Percentiles rank a stretch among this genome's conserved stretches.
Conservation (phyloP, 768 basidiomycete genomes). For the Phaeotremella fagi region DNA sequence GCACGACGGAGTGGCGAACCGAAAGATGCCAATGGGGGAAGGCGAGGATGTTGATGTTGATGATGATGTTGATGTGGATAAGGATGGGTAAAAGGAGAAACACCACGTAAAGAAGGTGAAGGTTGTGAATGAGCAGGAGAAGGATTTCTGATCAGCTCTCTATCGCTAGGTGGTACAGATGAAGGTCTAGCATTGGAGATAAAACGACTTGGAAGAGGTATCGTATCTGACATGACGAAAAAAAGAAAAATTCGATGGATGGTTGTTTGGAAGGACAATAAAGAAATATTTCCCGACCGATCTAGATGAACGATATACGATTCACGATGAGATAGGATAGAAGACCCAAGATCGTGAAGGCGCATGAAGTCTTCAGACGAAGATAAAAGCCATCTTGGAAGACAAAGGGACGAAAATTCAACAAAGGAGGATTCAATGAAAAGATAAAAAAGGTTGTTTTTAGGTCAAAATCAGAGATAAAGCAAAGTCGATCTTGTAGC, state of each 20-base stretch:
- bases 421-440: too few relatives aligned
- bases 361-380: not conserved
- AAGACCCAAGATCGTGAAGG: not conserved
- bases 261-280: too few relatives aligned
- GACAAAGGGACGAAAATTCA: not conserved
- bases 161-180: slow-evolving; percentile 1
- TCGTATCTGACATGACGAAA: slow-evolving; percentile 2
- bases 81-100: not conserved
- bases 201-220: slow-evolving; percentile 9
- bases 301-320: too few relatives aligned
- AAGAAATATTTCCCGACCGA: too few relatives aligned
- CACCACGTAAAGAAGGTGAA: slow-evolving; percentile 1
- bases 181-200: not conserved
- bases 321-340: too few relatives aligned
- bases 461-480: too few relatives aligned
- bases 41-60: not conserved
- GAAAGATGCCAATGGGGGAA: not conserved
- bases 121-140: slow-evolving; percentile 13
- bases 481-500: too few relatives aligned
- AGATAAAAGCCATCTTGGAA: too few relatives aligned
- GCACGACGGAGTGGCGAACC: too few relatives aligned
- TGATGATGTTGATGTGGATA: not conserved
- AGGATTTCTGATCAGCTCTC: slow-evolving; percentile 10
- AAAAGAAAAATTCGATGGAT: not conserved
- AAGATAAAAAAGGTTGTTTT: too few relatives aligned